Conservation (phyloP, 2,329 filamentous ascomycete genomes). For the Delphinella strobiligena region DNA sequence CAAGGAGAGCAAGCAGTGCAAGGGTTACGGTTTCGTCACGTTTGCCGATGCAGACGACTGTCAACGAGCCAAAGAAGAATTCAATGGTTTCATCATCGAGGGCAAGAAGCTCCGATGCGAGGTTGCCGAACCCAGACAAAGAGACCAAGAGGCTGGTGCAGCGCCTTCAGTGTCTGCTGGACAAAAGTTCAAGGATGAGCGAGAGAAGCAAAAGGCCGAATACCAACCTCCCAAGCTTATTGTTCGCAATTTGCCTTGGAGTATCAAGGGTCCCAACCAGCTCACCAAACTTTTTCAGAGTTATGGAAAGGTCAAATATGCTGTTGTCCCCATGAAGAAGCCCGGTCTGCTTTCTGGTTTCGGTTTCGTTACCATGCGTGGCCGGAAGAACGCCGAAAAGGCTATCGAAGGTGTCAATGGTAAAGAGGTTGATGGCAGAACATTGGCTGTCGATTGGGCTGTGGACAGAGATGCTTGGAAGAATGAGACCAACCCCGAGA, state of each 20-base stretch:
- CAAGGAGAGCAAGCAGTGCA: slow-evolving; percentile 70
- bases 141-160: slow-evolving; percentile 33
- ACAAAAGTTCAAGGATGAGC: slow-evolving; percentile 52
- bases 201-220: slow-evolving; percentile 48
- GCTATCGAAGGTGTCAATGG: slow-evolving; percentile 79
- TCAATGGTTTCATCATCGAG: slow-evolving; percentile 66
- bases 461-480: slow-evolving; percentile 79
- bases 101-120: slow-evolving; percentile 78
- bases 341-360: slow-evolving; percentile 64
- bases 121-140: slow-evolving; percentile 72
- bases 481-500: slow-evolving; percentile 22
- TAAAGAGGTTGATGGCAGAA: slow-evolving; percentile 76
- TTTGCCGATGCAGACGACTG: slow-evolving; percentile 92
- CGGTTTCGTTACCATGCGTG: slow-evolving; percentile 80
- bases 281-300: slow-evolving; percentile 67
- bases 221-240: slow-evolving; percentile 72
- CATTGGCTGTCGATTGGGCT: slow-evolving; percentile 90
- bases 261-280: slow-evolving; percentile 75
- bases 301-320: slow-evolving; percentile 84
- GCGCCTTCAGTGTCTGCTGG: slow-evolving; percentile 4
- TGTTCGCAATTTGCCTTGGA: slow-evolving; percentile 92
- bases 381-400: slow-evolving; percentile 81
- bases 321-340: slow-evolving; percentile 69
- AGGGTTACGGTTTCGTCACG: slow-evolving; percentile 93
- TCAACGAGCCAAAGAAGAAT: slow-evolving; percentile 62